Base-by-base conservation (phyloP, 164 flowering plant genomes). In the Hamamelis virginiana region DNA sequence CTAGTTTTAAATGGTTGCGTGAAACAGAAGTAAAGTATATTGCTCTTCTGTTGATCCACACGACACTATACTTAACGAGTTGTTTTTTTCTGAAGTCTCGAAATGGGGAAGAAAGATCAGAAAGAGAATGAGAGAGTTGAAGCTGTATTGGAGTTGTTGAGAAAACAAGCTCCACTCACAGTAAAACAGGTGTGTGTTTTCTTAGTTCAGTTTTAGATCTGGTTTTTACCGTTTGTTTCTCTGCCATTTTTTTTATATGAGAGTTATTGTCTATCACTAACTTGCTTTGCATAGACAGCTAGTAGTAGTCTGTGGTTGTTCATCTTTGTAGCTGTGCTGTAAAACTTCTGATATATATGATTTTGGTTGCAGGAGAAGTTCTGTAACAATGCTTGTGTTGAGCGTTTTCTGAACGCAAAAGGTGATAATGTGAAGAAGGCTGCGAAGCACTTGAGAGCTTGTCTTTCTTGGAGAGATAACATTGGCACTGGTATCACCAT, bases 371-470 rank as follows among this genome's bases (percentile, higher is more conserved):
- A 96, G 99, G 98, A 93, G 92, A 93, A 96, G 76, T 96, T 86
- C 74, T 93, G 99, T 74, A 86, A 79, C 80, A 68, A 62, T 12
- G 94, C 82, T 33, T 96, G 98, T 69, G 91, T 91, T 27, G 90
- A 85, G 66, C 66, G 99, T 72, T 93, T 96, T 76, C 71, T 96
- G 77, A 89, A 80, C 75, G 80, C 90, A 8, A 96, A 88, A 85
- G 96, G 96, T 1, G 95, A 87, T 16, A 90, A 58, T 72, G 96
- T 89, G 77, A 96, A 90, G 91, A 96, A 93, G 72, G 92, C 98
- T 23, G 90, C 90, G 11, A 96, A 90, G 82, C 91, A 86, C 15
- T 76, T 96, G 62, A 74, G 94, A 73, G 83, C 90, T 65, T 91
- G 98, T 68, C 92, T 96, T 61, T 74, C 96, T 43, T 96, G 99